A percentile compares a stretch with the other conserved stretches of the same genome.
Conservation (phyloP, 306 rosid species). For the Elaeagnus macrophylla region DNA sequence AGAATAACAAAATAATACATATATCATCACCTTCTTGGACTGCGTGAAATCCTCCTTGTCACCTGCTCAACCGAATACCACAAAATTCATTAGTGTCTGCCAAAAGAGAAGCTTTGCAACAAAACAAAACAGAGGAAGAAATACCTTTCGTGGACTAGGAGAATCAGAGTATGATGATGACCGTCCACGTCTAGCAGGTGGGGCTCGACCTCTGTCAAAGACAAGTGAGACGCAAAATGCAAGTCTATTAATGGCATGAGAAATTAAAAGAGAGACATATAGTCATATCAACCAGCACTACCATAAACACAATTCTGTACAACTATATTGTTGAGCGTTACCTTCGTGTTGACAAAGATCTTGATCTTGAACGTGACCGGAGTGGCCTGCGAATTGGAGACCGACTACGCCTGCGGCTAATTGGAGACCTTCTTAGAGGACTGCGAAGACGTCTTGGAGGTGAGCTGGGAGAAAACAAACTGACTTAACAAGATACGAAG, state of each 20-base stretch:
- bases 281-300: neutral
- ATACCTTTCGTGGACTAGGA: conserved; percentile 91
- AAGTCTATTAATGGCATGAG: neutral
- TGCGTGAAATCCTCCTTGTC: conserved; percentile 55
- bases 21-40: conserved; percentile 64
- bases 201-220: conserved; percentile 64
- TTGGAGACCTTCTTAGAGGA: conserved; percentile 97
- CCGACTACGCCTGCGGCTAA: conserved; percentile 71
- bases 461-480: conserved; percentile 37
- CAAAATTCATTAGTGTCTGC: conserved; percentile 3
- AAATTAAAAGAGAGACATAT: neutral
- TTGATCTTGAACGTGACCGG: conserved; percentile 84
- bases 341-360: conserved; percentile 92
- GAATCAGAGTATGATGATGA: conserved; percentile 85
- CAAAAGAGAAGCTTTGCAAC: conserved; percentile 2
- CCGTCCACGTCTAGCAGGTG: conserved; percentile 62
- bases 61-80: conserved; percentile 33
- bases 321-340: conserved; percentile 16
- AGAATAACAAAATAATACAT: neutral
- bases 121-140: conserved; percentile 13
- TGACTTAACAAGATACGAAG: neutral
- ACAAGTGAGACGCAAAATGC: neutral
- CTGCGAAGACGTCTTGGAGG: conserved; percentile 86
- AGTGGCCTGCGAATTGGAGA: conserved; percentile 79
- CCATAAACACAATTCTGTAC: neutral